Percentiles rank a stretch among this genome's conserved stretches.
These are phyloP conservation scores for Russula sp. DNA, from an alignment of 768 basidiomycete species.

Conservation along the genomic window DNA sequence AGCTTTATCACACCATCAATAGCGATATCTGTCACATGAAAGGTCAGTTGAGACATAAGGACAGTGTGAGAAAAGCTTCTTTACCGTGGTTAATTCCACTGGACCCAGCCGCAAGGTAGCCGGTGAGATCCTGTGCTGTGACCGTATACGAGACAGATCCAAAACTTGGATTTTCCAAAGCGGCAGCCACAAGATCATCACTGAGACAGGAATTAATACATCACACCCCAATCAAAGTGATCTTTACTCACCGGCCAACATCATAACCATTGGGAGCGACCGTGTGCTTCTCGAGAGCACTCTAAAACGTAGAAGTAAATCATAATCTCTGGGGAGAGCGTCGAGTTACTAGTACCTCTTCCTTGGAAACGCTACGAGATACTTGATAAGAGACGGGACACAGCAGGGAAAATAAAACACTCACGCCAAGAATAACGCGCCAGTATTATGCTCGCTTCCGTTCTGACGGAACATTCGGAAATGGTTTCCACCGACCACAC, in stretches of 20 bases:
- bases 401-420: slow-evolving; percentile 28
- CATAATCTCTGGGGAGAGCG: neutral
- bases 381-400: neutral
- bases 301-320: slow-evolving; percentile 27
- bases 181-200: slow-evolving; percentile 40
- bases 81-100: slow-evolving; percentile 47
- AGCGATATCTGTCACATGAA: slow-evolving; percentile 50
- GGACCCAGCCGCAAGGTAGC: slow-evolving; percentile 50
- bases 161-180: slow-evolving; percentile 42
- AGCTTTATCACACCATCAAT: slow-evolving; percentile 53
- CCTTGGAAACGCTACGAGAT: slow-evolving; percentile 45
- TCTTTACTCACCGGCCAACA: slow-evolving; percentile 42
- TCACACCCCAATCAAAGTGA: neutral
- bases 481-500: slow-evolving; percentile 47
- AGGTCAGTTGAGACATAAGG: neutral
- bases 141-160: slow-evolving; percentile 47
- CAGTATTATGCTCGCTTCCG: slow-evolving; percentile 49
- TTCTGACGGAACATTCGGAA: slow-evolving; percentile 58
- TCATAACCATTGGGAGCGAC: slow-evolving; percentile 51
- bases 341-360: slow-evolving; percentile 39
- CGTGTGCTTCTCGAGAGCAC: slow-evolving; percentile 39
- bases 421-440: slow-evolving; percentile 58
- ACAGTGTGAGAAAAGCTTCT: slow-evolving; percentile 1
- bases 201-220: slow-evolving; percentile 31
- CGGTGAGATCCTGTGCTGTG: slow-evolving; percentile 43